Evolutionary conservation across 306 rosid genomes (phyloP).

Genomic region (Castanopsis chinensis): DNA sequence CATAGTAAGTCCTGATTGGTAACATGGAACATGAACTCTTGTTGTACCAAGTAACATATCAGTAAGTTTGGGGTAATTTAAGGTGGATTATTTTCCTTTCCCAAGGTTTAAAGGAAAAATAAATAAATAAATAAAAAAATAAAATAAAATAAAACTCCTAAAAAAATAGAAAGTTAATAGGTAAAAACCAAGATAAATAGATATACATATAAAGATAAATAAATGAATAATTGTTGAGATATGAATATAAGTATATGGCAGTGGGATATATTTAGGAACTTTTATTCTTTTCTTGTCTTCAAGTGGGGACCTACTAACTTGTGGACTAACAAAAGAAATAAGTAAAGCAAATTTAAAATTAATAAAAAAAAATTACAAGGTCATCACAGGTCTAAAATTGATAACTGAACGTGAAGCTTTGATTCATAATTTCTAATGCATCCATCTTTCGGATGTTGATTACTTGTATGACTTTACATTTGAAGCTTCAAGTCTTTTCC

Average conservation of each 20-base stretch:
- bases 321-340: background rate
- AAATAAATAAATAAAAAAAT: too few relatives aligned
- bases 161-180: background rate
- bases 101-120: too few relatives aligned
- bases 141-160: background rate
- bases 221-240: background rate
- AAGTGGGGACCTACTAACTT: background rate
- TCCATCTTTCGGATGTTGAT: background rate
- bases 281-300: background rate
- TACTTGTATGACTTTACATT: background rate
- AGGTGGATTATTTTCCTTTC: too few relatives aligned
- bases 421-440: background rate
- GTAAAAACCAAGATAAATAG: background rate
- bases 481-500: background rate
- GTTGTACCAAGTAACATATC: slow-evolving; percentile 4
- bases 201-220: background rate
- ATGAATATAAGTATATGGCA: background rate
- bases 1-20: slow-evolving; percentile 40
- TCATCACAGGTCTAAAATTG: background rate
- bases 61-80: background rate
- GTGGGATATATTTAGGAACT: background rate
- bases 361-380: background rate
- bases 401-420: background rate
- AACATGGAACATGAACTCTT: slow-evolving; percentile 3
- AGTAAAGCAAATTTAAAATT: background rate